phyloP scores from a whole-genome alignment of 208 protist genomes.

The Acanthamoeba royreba region DNA sequence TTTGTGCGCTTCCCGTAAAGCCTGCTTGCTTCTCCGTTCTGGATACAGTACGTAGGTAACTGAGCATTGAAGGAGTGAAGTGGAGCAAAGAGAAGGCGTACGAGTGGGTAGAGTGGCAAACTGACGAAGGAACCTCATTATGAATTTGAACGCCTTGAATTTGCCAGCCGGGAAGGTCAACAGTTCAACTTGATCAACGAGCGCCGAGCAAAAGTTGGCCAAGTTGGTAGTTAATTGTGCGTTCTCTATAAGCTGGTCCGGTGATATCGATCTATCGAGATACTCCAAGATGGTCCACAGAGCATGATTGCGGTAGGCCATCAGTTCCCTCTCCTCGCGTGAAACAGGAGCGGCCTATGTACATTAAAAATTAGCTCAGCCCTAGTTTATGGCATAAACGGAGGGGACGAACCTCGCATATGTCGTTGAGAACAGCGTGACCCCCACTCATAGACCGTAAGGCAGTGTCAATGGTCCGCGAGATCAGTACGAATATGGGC shows the following conservation, averaged over 20 bases:
- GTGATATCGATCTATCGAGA: not conserved
- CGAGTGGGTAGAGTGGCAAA: not conserved
- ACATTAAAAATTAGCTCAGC: too few species aligned
- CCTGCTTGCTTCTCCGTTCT: not conserved
- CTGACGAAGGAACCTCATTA: constrained; percentile 12
- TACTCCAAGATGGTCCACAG: constrained; percentile 36
- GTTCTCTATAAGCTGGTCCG: not conserved
- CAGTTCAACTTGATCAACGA: constrained; percentile 9
- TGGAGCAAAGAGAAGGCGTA: too few species aligned
- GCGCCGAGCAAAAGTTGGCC: not conserved
- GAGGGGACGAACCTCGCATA: constrained; percentile 34
- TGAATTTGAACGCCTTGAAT: constrained; percentile 5
- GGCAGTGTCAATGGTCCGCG: not conserved
- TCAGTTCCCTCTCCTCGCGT: not conserved
- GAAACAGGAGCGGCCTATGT: not conserved
- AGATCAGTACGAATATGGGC: not conserved
- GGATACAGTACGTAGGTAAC: too few species aligned
- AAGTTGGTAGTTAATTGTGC: not conserved
- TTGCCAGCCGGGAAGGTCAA: not conserved
- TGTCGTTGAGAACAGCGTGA: not conserved
- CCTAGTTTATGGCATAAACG: too few species aligned
- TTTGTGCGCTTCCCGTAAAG: not conserved
- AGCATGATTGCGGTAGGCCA: constrained; percentile 25
- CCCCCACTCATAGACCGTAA: not conserved
- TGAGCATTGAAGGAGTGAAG: too few species aligned